Evolutionary conservation across 2,329 filamentous ascomycete genomes (phyloP).

Genomic region (Calonectria henricotiae): DNA sequence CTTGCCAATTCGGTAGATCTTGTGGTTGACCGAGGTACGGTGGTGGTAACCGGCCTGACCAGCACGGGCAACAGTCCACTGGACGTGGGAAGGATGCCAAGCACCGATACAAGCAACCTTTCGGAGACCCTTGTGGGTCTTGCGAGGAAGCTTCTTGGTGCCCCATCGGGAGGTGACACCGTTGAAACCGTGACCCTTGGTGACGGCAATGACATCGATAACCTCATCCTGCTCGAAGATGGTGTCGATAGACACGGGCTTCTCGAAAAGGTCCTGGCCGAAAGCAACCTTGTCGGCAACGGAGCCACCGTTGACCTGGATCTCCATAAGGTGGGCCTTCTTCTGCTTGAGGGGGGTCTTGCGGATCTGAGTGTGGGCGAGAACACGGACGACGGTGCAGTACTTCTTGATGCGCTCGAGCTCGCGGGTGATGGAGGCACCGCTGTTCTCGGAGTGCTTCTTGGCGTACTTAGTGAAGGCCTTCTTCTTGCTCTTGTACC

Average conservation of each 20-base stretch:
- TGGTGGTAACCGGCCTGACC: constrained; percentile 99
- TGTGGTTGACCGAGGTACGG: constrained; percentile 99
- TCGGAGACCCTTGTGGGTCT: constrained; percentile 99
- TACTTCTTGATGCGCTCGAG: constrained; percentile 99
- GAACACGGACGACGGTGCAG: constrained; percentile 99
- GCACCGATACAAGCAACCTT: constrained; percentile 99
- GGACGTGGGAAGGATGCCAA: constrained; percentile 99
- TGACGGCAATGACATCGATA: constrained; percentile 99
- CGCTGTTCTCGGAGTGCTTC: constrained; percentile 97
- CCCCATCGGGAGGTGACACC: constrained; percentile 99
- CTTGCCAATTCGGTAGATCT: constrained; percentile 99
- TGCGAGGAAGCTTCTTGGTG: constrained; percentile 99
- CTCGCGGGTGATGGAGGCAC: constrained; percentile 93
- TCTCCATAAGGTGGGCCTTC: constrained; percentile 99
- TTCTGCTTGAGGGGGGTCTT: constrained; percentile 99
- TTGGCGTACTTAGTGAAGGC: constrained; percentile 99
- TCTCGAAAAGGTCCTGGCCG: constrained; percentile 97
- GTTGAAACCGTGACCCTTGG: constrained; percentile 99
- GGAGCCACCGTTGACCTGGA: constrained; percentile 99
- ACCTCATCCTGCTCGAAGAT: constrained; percentile 99
- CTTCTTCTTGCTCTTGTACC: constrained; percentile 99
- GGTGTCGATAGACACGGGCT: constrained; percentile 92
- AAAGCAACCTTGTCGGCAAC: constrained; percentile 97
- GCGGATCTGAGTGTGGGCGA: constrained; percentile 99
- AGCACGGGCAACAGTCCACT: constrained; percentile 99